Evolutionary conservation across 176 grass and related monocot species (phyloP), one percentile per base, ranked within the genome.

Genomic region (Carex parvula): DNA sequence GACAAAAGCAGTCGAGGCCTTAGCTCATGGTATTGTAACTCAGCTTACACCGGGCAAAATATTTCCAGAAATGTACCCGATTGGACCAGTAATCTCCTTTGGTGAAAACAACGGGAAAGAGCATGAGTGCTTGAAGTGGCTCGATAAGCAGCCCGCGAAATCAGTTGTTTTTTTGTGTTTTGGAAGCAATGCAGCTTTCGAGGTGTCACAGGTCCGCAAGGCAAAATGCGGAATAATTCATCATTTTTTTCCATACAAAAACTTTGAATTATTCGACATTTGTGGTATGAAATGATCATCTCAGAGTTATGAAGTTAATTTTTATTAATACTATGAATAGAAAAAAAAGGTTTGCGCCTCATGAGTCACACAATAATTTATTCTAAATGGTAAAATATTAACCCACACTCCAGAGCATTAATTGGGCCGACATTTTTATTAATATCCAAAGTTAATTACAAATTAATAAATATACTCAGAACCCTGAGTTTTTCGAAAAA

Each of bases 71-170:
- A 68, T 68, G 17, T 67, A 83, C 60, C 80, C 80, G 5, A 50
- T 83, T 24, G 80, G 80, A 30, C 80, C 57, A 9, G 59, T 83
- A 10, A 83, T 67, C 62, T 29, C 21, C 2, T 50, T 83, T 0
- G 41, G 21, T 0, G 5, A 83, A 54, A 30, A 21, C 26, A 32
- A 30, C 4, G 0, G 20, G 62, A 13, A 83, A 83, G 62, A 30
- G 26, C 80, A 83, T 22, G 41, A 83, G 22, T 83, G 80, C 18
- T 68, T 66, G 39, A 13, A 54, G 48, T 83, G 80, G 80, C 60
- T 83, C 13, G 42, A 83, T 1, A 17, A 11, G 13, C n/a, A 83
- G 21, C 22, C 59, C 5, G 33, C 17, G 1, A 83, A 83, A 83
- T 83, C 80, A 0, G 60, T 83, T 4, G 41, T 83, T 14, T 83